Evolutionary conservation across 345 rosid genomes (phyloP).

Genomic region (Eucalyptus shirleyi): DNA sequence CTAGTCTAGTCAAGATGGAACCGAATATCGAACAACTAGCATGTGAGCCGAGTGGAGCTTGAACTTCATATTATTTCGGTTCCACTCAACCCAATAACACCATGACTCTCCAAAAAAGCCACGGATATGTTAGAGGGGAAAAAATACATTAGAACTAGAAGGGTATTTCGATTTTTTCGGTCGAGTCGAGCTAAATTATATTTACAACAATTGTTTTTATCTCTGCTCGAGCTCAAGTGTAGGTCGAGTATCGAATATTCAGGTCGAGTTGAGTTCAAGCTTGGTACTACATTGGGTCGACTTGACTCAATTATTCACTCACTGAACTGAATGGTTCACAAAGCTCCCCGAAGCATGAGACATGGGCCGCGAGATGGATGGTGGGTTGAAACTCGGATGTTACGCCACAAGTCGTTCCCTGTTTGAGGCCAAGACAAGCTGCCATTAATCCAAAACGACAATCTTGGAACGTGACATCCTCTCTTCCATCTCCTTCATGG

Average conservation of each 20-base stretch:
- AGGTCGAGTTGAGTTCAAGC: neutral
- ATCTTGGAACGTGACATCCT: neutral
- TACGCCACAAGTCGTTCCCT: neutral
- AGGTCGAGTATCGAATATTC: neutral
- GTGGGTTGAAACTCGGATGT: neutral
- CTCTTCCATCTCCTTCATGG: neutral
- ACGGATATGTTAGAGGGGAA: neutral
- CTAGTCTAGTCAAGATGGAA: neutral
- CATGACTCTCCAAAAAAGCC: neutral
- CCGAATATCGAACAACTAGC: neutral
- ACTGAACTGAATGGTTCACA: neutral
- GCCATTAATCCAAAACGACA: neutral
- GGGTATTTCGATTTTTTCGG: neutral
- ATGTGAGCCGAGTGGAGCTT: neutral
- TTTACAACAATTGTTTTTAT: neutral
- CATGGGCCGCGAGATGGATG: neutral
- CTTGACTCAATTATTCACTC: neutral
- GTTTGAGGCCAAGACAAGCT: neutral
- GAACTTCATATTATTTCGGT: neutral
- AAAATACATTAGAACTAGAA: neutral
- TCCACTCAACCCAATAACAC: neutral
- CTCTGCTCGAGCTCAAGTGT: neutral
- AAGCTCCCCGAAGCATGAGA: neutral
- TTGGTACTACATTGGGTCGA: neutral
- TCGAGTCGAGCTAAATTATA: neutral